Base-by-base conservation (phyloP, 306 rosid species). In the Spatholobus suberectus region DNA sequence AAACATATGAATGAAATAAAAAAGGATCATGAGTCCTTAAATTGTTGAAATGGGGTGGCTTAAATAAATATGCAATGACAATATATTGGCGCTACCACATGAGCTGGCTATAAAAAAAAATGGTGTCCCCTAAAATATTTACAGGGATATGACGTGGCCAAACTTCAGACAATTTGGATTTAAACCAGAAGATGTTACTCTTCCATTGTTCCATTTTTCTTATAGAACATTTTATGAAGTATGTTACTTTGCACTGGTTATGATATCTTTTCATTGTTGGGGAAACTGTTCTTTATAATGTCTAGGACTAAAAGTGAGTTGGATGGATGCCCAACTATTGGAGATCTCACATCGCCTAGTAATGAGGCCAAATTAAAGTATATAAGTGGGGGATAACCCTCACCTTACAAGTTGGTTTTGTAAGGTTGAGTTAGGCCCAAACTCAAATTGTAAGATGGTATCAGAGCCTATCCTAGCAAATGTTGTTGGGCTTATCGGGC, bases 161-260 rank as follows among this genome's bases (percentile, higher is more conserved):
- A 61, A 15, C 10, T 14, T 74, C 27, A 11, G 70, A 13, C 12
- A 27, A 61, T 61, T 32, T 63, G 41, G 24, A 18, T 41, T 20
- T 14, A 8, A 74, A 63, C 57, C 23, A 67, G 66, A 37, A 82
- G 70, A 66, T 41, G 20, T 43, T 51, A 27, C 15, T 51, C 81
- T 6, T 71, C 34, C 29, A 54, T 61, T 71, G 17, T 67, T 63
- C 35, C 68, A 40, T 78, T 35, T 71, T 85, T 80, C 61, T 46
- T 61, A 66, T 12, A 4, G 13, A 12, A 24, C 35, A 74, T 69
- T 51, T 76, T 76, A 38, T 51, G 82, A 61, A 70, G 62, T 21
- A 76, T 21, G 67, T 69, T 75, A 6, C 68, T 61, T 47, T 41
- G 55, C 72, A 46, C 63, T 29, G 44, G 57, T 57, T 70, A 61